phyloP scores from a whole-genome alignment of 768 basidiomycete genomes.

The Podaxis sp. region DNA sequence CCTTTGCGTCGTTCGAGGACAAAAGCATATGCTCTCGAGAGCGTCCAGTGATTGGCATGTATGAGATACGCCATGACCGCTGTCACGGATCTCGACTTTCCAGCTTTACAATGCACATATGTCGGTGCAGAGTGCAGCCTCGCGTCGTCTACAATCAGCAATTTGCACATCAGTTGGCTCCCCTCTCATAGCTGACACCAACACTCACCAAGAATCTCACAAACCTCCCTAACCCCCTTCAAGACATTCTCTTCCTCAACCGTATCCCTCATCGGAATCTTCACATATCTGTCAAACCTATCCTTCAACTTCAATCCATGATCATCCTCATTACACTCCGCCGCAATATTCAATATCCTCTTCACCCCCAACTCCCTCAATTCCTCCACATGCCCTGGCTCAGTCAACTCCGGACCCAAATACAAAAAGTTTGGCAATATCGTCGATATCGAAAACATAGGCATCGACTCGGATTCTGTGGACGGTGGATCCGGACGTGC shows the following conservation, averaged over 20 bases:
- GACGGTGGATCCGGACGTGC: constrained; percentile 66
- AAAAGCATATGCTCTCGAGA: constrained; percentile 87
- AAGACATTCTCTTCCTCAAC: constrained; percentile 92
- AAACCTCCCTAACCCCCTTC: constrained; percentile 79
- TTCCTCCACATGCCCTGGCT: constrained; percentile 72
- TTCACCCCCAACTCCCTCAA: constrained; percentile 76
- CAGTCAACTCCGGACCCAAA: constrained; percentile 85
- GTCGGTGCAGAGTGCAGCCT: constrained; percentile 84
- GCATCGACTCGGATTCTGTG: constrained; percentile 54
- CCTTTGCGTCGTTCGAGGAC: constrained; percentile 91
- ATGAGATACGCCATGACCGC: constrained; percentile 98
- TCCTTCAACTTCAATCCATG: constrained; percentile 66
- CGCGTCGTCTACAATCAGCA: constrained; percentile 70
- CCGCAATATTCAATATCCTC: constrained; percentile 88
- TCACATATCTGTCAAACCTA: constrained; percentile 80
- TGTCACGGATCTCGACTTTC: constrained; percentile 93
- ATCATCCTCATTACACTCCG: constrained; percentile 80
- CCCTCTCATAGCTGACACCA: not conserved
- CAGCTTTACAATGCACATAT: constrained; percentile 96
- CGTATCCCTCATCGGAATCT: constrained; percentile 92
- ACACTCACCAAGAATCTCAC: constrained; percentile 79
- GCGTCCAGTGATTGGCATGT: constrained; percentile 95
- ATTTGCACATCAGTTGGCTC: not conserved
- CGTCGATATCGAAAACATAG: constrained; percentile 79
- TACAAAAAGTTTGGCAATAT: constrained; percentile 91